Evolutionary conservation across 2,329 filamentous ascomycete species (phyloP), one percentile per base, ranked within the genome.

Genomic region (Thielaviopsis cerberus): DNA sequence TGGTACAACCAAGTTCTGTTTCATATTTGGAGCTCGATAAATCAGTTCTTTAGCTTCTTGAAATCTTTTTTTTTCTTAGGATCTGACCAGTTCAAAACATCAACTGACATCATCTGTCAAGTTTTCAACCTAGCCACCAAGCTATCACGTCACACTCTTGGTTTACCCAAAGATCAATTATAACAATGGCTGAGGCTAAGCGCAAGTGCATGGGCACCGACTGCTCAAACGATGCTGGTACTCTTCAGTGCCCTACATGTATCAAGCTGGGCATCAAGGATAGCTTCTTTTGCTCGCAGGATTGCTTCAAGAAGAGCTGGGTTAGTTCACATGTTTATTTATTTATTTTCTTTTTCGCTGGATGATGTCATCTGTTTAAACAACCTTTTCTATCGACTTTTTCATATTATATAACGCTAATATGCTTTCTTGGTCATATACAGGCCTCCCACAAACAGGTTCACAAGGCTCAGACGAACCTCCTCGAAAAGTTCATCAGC

Each of bases 301-400:
- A 97, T 65, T 98, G 92, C 76, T 98, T 98, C 74, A 97, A 96
- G 78, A 85, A 83, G 71, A 98, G 89, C 76, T 98, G 92, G 92
- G 92, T 97, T 82, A 65, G 80, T 65, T 27, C 27, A 30, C 27
- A 30, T 48, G n/a, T n/a, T n/a, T 10, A 15, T 41, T 41, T 37
- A 3, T 4, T 37, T 5, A 15, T 11, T 8, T 3, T 20, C 2
- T 17, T 48, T 48, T 7, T 48, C n/a, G 13, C 6, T 22, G 10
- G 17, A 48, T 48, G 41, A 48, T 48, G 41, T 48, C 41, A 48
- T 48, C 20, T 5, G 17, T 22, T n/a, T 10, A 48, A 20, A 48
- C 10, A 17, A n/a, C 20, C 17, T 20, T 7, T 48, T 17, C 20
- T n/a, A 48, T 20, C 3, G 10, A 22, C 20, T 48, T 22, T 20